Conservation (phyloP, 306 rosid species). For the Prunus armeniaca region DNA sequence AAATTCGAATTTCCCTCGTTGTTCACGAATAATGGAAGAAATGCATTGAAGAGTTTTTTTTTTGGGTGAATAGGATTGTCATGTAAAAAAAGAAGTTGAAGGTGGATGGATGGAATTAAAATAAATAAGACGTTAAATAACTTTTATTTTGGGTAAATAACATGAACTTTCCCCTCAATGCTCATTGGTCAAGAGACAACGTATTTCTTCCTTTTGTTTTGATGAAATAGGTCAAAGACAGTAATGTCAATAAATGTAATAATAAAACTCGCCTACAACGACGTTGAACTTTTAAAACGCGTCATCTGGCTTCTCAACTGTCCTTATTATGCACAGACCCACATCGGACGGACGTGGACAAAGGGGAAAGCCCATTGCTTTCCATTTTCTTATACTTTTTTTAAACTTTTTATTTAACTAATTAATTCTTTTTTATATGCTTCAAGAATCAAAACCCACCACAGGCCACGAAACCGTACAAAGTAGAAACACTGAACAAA, state of each 20-base stretch:
- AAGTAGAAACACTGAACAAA: too few relatives aligned
- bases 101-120: too few relatives aligned
- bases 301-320: not conserved
- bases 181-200: too few relatives aligned
- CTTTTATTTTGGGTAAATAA: too few relatives aligned
- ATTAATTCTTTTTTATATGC: not conserved
- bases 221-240: not conserved
- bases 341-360: not conserved
- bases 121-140: too few relatives aligned
- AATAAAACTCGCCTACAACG: not conserved
- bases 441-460: not conserved
- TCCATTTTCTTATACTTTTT: not conserved
- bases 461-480: not conserved
- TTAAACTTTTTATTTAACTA: not conserved
- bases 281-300: not conserved
- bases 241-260: not conserved
- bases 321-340: not conserved
- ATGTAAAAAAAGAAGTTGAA: too few relatives aligned
- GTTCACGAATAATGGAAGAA: too few relatives aligned
- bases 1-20: too few relatives aligned
- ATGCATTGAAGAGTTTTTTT: too few relatives aligned
- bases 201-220: not conserved
- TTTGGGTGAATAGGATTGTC: too few relatives aligned
- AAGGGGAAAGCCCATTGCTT: not conserved
- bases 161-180: too few relatives aligned